Conservation (phyloP, 805 yeast species). For the Suhomyces sp. region DNA sequence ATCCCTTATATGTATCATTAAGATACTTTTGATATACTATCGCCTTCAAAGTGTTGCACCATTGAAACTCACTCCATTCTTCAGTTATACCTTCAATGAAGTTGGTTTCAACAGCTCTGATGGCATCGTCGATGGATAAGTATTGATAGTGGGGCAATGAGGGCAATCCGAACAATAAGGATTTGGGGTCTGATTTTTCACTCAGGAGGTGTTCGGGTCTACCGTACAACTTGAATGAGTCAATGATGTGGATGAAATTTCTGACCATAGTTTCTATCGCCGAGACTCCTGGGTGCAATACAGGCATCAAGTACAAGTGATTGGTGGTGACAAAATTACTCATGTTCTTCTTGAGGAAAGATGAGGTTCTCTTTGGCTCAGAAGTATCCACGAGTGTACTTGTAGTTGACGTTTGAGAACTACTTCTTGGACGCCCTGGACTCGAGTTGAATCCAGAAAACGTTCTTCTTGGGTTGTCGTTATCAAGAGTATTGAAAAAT, state of each 20-base stretch:
- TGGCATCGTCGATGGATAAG: slow-evolving; percentile 34
- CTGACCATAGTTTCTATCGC: slow-evolving; percentile 74
- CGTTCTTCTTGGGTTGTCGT: slow-evolving; percentile 20
- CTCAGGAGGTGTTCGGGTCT: slow-evolving; percentile 73
- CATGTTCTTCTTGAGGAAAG: slow-evolving; percentile 30
- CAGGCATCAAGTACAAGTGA: slow-evolving; percentile 68
- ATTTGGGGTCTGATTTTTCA: slow-evolving; percentile 62
- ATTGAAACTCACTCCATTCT: slow-evolving; percentile 27
- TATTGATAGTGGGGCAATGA: slow-evolving; percentile 68
- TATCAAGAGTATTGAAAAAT: slow-evolving; percentile 24
- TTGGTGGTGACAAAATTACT: slow-evolving; percentile 32
- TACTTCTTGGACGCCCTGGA: slow-evolving; percentile 7
- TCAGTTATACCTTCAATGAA: slow-evolving; percentile 19
- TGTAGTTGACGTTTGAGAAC: slow-evolving; percentile 5
- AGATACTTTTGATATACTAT: slow-evolving; percentile 11
- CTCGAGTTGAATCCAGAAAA: slow-evolving; percentile 3
- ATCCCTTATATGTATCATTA: slow-evolving; percentile 31
- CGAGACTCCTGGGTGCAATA: slow-evolving; percentile 67
- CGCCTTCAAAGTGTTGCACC: slow-evolving; percentile 28
- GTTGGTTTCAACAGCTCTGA: slow-evolving; percentile 16
- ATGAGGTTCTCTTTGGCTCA: slow-evolving; percentile 12
- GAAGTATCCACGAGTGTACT: neutral
- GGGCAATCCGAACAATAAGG: slow-evolving; percentile 74
- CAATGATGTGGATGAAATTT: slow-evolving; percentile 65
- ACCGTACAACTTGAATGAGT: slow-evolving; percentile 70